Evolutionary conservation across 2,329 filamentous ascomycete species (phyloP), one percentile per base, ranked within the genome.

Genomic region (Trichophyton equinum): DNA sequence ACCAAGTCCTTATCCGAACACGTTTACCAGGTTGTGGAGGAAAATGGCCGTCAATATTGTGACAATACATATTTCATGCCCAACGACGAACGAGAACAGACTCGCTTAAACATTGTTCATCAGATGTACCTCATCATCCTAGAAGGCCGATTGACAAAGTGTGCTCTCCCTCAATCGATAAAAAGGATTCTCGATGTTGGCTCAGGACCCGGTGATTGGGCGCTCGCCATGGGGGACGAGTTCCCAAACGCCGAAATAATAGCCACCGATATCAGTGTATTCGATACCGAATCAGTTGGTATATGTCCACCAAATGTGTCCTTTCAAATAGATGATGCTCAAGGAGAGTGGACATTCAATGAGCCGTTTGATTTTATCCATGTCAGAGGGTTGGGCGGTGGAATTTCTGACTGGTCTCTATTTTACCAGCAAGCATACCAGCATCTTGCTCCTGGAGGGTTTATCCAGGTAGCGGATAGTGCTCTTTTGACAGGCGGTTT

Each of bases 81-180:
- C 13, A 86, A 85, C 69, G 85, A 87, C 66, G 81, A 85, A 53
- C 73, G 78, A 53, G 85, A 87, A 68, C 83, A 86, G 70, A 82
- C 82, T 53, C 81, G 85, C 47, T 71, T 85, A 58, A 79, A 81
- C 62, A 76, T 87, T 59, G 75, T 82, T 44, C 83, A 87, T 65
- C 83, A 86, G 68, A 80, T 86, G 55, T 86, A 83, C 66, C 72
- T 85, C 4, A 78, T 71, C 22, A 58, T 76, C 46, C 65, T 75
- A 36, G 65, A 75, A 56, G 66, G 71, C 46, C 63, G 70, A 38
- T 63, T 75, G 58, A 72, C 72, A 27, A 66, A 70, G 33, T 66
- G 68, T 4, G 66, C 70, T 22, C 60, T 76, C 44, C 67, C 69
- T 25, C 65, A 64, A 38, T 60, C 65, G 27, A 51, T 64, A 5